Evolutionary conservation across 1,284 basidiomycete species (phyloP).

Genomic region (Naganishia albida): DNA sequence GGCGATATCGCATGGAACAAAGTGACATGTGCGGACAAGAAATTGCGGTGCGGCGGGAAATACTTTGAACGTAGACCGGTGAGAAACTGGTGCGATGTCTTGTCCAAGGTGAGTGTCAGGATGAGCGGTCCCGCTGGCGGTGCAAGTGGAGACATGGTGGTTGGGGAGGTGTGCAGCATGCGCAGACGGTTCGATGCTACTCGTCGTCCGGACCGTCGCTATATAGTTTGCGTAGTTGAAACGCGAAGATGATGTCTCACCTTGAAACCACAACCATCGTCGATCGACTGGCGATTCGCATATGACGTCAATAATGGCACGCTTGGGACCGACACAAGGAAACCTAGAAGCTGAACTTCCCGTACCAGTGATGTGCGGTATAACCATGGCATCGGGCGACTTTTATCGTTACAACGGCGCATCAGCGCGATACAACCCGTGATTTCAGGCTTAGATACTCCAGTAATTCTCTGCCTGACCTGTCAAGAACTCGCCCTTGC

Average conservation of each 20-base stretch:
- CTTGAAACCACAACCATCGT: not conserved
- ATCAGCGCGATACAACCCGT: too few relatives aligned
- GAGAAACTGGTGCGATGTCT: constrained; percentile 36
- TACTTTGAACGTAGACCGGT: constrained; percentile 40
- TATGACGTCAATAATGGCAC: not conserved
- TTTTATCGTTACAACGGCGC: too few relatives aligned
- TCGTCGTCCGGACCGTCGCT: not conserved
- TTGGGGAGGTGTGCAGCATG: not conserved
- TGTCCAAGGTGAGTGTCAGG: constrained; percentile 40
- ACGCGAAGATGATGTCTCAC: not conserved
- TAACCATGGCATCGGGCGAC: too few relatives aligned
- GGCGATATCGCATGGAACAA: constrained; percentile 44
- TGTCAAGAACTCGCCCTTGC: constrained; percentile 53
- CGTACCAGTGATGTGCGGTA: too few relatives aligned
- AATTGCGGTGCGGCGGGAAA: constrained; percentile 41
- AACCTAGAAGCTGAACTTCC: not conserved
- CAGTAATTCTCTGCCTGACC: constrained; percentile 38
- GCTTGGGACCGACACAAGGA: too few relatives aligned
- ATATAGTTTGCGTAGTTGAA: too few relatives aligned
- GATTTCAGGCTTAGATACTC: constrained; percentile 4
- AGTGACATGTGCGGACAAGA: constrained; percentile 41
- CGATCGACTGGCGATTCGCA: not conserved
- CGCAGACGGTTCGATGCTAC: not conserved
- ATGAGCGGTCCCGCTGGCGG: constrained; percentile 37
- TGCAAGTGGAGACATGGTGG: constrained; percentile 15